Evolutionary conservation across 371 early-diverging fungal genomes (phyloP), one percentile per base, ranked within the genome.

Genomic region (Chytridium lagenaria): DNA sequence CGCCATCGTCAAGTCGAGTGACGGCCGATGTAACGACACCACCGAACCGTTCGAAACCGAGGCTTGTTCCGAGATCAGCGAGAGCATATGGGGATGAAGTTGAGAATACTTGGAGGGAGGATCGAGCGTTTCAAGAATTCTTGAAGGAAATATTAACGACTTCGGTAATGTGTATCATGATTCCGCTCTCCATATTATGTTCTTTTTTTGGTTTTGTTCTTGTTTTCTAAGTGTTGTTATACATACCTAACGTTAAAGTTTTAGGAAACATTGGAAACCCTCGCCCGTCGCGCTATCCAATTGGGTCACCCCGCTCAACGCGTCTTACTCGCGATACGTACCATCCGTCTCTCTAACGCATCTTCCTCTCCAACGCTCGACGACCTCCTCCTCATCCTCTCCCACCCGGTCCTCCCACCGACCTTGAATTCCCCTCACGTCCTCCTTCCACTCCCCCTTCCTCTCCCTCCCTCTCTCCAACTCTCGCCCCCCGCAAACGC

Each of bases 261-360:
- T n/a, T 55, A 63, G 63, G 63, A 63, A 63, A 63, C 63, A 3
- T 12, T 37, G 3, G 36, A 63, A 7, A 36, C 7, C 15, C 26
- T 63, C 12, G 63, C 63, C 63, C 63, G 63, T 16, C 30, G 37
- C 36, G 63, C 63, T 12, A 63, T 63, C 36, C 63, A 63, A 12
- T 36, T 31, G 33, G 33, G 63, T 30, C 36, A 31, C 34, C 23
- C 36, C 2, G 12, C 63, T 3, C 63, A 63, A 12, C 63, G 23
- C 16, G 63, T 63, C 31, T 36, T 63, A 10, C 7, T 12, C 36
- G 63, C 34, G 26, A 3, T 63, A 2, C 63, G 37, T 44, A 44
- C 44, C 44, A 44, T 44, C 12, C 44, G 44, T 44, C 12, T n/a
- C n/a, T n/a, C n/a, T n/a, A n/a, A n/a, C n/a, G n/a, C n/a, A n/a